These are phyloP conservation scores for Myxozyma sirexii DNA, from an alignment of 805 yeast genomes.

Conservation along the genomic window DNA sequence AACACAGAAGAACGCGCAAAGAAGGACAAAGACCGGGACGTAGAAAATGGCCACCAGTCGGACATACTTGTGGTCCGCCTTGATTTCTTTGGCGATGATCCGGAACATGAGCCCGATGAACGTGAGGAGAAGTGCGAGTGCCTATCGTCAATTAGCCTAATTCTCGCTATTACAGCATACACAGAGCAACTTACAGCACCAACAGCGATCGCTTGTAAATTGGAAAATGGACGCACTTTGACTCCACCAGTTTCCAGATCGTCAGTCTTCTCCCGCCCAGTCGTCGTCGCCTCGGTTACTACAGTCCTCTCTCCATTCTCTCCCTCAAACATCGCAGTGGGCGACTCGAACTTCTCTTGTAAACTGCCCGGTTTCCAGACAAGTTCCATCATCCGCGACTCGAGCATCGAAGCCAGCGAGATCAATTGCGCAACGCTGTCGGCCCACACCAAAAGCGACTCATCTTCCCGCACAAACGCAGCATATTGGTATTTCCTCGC, in stretches of 20 bases:
- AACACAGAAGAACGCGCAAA: slow-evolving; percentile 27
- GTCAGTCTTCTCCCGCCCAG: neutral
- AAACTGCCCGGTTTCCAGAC: slow-evolving; percentile 21
- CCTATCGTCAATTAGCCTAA: slow-evolving; percentile 4
- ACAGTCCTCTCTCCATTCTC: neutral
- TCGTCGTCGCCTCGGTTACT: too few species aligned
- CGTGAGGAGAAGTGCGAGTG: slow-evolving; percentile 12
- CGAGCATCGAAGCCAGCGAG: slow-evolving; percentile 16
- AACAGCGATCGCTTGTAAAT: slow-evolving; percentile 22
- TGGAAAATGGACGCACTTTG: slow-evolving; percentile 5
- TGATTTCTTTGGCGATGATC: slow-evolving; percentile 20
- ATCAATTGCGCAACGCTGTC: slow-evolving; percentile 16
- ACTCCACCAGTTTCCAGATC: slow-evolving; percentile 7
- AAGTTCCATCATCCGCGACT: slow-evolving; percentile 27
- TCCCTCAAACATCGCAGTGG: neutral
- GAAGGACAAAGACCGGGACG: slow-evolving; percentile 10
- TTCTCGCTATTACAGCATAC: neutral
- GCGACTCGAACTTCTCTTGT: slow-evolving; percentile 1
- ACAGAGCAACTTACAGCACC: slow-evolving; percentile 13
- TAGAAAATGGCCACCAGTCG: slow-evolving; percentile 14
- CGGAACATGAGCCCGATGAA: slow-evolving; percentile 26
- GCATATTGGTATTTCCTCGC: slow-evolving; percentile 26
- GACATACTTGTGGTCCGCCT: slow-evolving; percentile 18
- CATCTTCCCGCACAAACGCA: slow-evolving; percentile 23
- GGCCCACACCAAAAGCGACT: slow-evolving; percentile 25